A percentile compares a stretch with the other conserved stretches of the same genome.
phyloP scores from a whole-genome alignment of 176 grass and related monocot species.

The Tuctoria greenei region DNA sequence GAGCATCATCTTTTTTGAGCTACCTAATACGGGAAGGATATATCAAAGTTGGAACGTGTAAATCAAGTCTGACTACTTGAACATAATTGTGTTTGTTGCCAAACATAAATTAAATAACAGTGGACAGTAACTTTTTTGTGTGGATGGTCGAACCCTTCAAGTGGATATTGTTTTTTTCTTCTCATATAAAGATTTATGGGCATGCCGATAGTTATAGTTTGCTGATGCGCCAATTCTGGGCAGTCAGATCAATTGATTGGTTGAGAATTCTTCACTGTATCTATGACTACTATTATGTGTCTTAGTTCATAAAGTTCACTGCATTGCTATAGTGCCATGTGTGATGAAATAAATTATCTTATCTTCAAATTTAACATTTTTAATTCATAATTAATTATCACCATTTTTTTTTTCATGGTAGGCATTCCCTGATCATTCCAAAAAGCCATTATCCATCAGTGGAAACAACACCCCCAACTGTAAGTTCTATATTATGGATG shows the following conservation, averaged over 20 bases:
- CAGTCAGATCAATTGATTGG: neutral
- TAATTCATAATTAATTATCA: neutral
- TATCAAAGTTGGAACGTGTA: neutral
- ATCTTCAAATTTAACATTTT: constrained; percentile 1
- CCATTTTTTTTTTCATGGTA: constrained; percentile 23
- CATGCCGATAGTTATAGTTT: neutral
- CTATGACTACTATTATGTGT: neutral
- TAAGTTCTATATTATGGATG: constrained; percentile 40
- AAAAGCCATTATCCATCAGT: constrained; percentile 73
- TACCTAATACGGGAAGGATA: neutral
- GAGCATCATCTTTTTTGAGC: neutral
- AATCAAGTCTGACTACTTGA: constrained; percentile 2
- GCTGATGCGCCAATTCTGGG: neutral
- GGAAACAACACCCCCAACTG: constrained; percentile 66
- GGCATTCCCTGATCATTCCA: constrained; percentile 83
- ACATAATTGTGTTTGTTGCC: neutral
- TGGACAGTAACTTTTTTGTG: neutral
- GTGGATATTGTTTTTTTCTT: neutral
- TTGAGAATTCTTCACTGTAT: neutral
- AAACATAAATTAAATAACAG: neutral
- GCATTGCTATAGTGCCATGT: neutral
- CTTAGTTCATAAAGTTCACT: constrained; percentile 4
- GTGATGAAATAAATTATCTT: neutral
- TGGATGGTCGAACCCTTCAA: neutral
- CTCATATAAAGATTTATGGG: constrained; percentile 2